These are phyloP conservation scores for Thermomyces lanuginosus DNA, from an alignment of 2,329 filamentous ascomycete species.

Conservation along the genomic window DNA sequence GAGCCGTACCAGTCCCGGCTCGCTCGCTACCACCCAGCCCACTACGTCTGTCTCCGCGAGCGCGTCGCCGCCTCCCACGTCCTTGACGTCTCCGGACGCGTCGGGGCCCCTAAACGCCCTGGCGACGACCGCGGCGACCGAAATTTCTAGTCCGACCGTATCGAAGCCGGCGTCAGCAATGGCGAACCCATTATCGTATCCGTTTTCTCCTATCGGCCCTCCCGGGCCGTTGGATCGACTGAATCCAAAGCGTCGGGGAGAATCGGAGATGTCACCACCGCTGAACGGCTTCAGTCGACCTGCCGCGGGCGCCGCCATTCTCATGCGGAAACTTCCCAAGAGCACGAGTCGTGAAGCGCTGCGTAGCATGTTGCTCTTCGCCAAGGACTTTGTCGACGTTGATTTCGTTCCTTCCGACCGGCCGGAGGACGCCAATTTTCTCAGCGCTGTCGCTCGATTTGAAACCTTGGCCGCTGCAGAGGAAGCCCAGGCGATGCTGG, in stretches of 20 bases:
- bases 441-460: constrained; percentile 44
- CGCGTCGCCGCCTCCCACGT: constrained; percentile 22
- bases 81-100: constrained; percentile 19
- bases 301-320: constrained; percentile 27
- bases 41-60: constrained; percentile 24
- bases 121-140: constrained; percentile 29
- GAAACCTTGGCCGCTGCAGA: constrained; percentile 40
- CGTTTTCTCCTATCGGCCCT: constrained; percentile 24
- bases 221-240: constrained; percentile 21
- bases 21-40: constrained; percentile 23
- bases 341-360: constrained; percentile 43
- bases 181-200: constrained; percentile 19
- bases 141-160: constrained; percentile 24
- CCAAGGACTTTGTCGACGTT: constrained; percentile 44
- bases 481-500: constrained; percentile 41
- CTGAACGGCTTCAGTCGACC: constrained; percentile 20
- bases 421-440: constrained; percentile 40
- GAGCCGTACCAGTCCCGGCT: constrained; percentile 27
- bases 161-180: constrained; percentile 22
- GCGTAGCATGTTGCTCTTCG: constrained; percentile 48
- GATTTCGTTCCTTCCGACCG: constrained; percentile 40
- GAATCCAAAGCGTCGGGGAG: constrained; percentile 19
- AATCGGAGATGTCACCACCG: constrained; percentile 19
- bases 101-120: constrained; percentile 27
- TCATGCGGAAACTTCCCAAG: constrained; percentile 43